Conservation (phyloP, 2,329 filamentous ascomycete genomes). For the Coleophoma eucalyptorum region DNA sequence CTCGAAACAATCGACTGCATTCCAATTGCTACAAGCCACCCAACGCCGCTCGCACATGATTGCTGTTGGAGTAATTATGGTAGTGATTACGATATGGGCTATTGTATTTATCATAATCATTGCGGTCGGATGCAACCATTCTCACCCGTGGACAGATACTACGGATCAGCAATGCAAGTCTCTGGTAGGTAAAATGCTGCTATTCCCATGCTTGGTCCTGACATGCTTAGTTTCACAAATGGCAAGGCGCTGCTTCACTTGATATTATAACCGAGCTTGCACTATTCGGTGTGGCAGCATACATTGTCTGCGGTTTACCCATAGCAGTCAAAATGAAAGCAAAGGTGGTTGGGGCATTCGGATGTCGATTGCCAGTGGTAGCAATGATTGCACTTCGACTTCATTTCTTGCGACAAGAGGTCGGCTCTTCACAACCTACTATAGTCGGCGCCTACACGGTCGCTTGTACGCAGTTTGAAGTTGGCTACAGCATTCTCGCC, state of each 20-base stretch:
- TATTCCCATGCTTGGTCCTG: not conserved
- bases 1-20: slow-evolving; percentile 37
- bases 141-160: slow-evolving; percentile 31
- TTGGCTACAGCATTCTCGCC: not conserved
- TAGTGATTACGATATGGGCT: slow-evolving; percentile 30
- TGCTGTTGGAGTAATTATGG: slow-evolving; percentile 31
- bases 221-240: slow-evolving; percentile 29
- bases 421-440: not conserved
- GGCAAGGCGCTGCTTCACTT: slow-evolving; percentile 33
- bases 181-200: slow-evolving; percentile 30
- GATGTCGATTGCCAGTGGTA: slow-evolving; percentile 21
- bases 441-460: not conserved
- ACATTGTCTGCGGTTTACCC: slow-evolving; percentile 34
- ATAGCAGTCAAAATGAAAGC: slow-evolving; percentile 32
- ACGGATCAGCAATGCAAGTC: slow-evolving; percentile 20
- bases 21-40: slow-evolving; percentile 40
- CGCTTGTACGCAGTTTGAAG: not conserved
- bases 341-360: slow-evolving; percentile 34
- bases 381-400: not conserved
- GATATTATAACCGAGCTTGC: slow-evolving; percentile 36
- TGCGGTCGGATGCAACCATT: slow-evolving; percentile 34
- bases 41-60: slow-evolving; percentile 35
- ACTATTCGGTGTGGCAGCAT: slow-evolving; percentile 32
- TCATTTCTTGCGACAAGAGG: not conserved
- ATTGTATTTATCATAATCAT: slow-evolving; percentile 35